phyloP scores from a whole-genome alignment of 1,284 basidiomycete species.

The Agroathelia rolfsii region DNA sequence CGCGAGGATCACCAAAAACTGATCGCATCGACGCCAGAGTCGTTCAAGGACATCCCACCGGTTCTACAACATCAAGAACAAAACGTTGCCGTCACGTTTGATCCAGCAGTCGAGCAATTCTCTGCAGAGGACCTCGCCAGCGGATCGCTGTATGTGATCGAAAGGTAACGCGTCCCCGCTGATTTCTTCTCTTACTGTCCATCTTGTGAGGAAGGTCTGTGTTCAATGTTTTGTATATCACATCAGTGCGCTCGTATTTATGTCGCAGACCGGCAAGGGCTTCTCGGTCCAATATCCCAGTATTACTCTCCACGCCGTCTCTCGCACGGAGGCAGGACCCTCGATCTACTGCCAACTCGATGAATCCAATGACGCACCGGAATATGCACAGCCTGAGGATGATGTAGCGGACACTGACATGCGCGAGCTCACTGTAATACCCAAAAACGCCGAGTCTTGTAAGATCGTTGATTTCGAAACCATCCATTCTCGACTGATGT shows the following conservation, averaged over 20 bases:
- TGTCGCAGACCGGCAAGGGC: slow-evolving; percentile 53
- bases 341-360: slow-evolving; percentile 88
- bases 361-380: slow-evolving; percentile 37
- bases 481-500: slow-evolving; percentile 1
- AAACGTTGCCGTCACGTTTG: slow-evolving; percentile 54
- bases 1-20: slow-evolving; percentile 59
- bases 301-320: slow-evolving; percentile 84
- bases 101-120: slow-evolving; percentile 56
- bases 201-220: slow-evolving; percentile 16
- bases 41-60: slow-evolving; percentile 75
- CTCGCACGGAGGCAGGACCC: slow-evolving; percentile 51
- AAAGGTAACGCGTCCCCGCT: slow-evolving; percentile 51
- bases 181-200: slow-evolving; percentile 26
- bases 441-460: slow-evolving; percentile 51
- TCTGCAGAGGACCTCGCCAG: slow-evolving; percentile 34
- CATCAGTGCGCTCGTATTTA: slow-evolving; percentile 66
- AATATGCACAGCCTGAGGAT: slow-evolving; percentile 21
- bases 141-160: slow-evolving; percentile 73
- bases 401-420: slow-evolving; percentile 47
- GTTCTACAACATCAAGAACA: slow-evolving; percentile 66
- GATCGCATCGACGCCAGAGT: slow-evolving; percentile 67
- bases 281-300: slow-evolving; percentile 77
- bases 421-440: slow-evolving; percentile 70
- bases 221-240: slow-evolving; percentile 3
- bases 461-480: too few relatives aligned